Percentiles rank a stretch among this genome's conserved stretches.
phyloP scores from a whole-genome alignment of 2,329 filamentous ascomycete genomes.

The Ceratocystiopsis brevicomis region DNA sequence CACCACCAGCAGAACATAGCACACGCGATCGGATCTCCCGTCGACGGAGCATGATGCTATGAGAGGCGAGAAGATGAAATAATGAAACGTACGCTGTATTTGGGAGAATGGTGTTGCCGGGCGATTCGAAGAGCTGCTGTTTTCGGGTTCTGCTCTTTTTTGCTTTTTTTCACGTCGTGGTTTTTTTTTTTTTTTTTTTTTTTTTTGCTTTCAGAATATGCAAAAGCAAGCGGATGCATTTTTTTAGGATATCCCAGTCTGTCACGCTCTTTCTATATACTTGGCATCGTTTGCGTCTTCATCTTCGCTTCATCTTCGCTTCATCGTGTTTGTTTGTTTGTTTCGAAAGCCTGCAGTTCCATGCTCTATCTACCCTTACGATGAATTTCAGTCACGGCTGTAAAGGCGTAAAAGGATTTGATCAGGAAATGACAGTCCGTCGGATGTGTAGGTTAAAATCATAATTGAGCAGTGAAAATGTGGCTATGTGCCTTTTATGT shows the following conservation, averaged over 20 bases:
- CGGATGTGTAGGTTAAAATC: too few relatives aligned
- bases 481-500: too few relatives aligned
- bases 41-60: slow-evolving; percentile 42
- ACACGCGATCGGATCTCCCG: slow-evolving; percentile 21
- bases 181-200: neutral
- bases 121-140: too few relatives aligned
- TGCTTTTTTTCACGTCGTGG: neutral
- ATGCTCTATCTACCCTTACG: too few relatives aligned
- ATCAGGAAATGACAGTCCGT: too few relatives aligned
- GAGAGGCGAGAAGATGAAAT: slow-evolving; percentile 10
- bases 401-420: too few relatives aligned
- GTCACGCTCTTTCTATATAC: neutral
- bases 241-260: slow-evolving; percentile 9
- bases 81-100: neutral
- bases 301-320: too few relatives aligned
- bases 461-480: too few relatives aligned
- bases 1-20: slow-evolving; percentile 7
- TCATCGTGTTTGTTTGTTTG: too few relatives aligned
- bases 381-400: too few relatives aligned
- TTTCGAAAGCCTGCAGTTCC: too few relatives aligned
- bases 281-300: neutral
- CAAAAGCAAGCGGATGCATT: slow-evolving; percentile 4
- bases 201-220: neutral
- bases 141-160: neutral
- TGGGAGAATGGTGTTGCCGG: neutral